Conservation (phyloP, 768 basidiomycete species). For the Chalciporus chontae region DNA sequence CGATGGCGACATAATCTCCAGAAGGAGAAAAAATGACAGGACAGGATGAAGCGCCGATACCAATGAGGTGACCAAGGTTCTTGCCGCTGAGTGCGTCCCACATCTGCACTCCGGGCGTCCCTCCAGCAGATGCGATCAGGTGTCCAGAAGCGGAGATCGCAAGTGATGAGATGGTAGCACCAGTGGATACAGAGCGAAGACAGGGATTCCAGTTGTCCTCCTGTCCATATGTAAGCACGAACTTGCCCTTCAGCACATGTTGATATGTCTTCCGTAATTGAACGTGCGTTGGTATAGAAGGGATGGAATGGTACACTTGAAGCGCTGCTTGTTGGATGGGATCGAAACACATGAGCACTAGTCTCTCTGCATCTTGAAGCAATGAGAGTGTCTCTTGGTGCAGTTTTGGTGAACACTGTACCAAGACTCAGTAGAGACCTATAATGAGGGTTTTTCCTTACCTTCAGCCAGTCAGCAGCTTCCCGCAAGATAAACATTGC, state of each 20-base stretch:
- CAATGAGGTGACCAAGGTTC: constrained; percentile 11
- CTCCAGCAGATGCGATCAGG: constrained; percentile 16
- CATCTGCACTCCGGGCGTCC: constrained; percentile 36
- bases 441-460: not conserved
- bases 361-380: constrained; percentile 15
- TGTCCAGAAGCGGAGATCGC: constrained; percentile 16
- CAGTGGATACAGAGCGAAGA: constrained; percentile 12
- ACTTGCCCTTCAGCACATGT: constrained; percentile 9
- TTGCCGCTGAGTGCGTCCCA: constrained; percentile 17
- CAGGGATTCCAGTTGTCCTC: constrained; percentile 14
- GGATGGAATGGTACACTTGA: constrained; percentile 16
- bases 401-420: constrained; percentile 8
- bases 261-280: constrained; percentile 12
- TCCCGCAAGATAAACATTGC: constrained; percentile 12
- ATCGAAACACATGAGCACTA: constrained; percentile 19
- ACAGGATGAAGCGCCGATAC: constrained; percentile 7
- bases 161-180: constrained; percentile 10
- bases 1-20: constrained; percentile 13
- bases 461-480: constrained; percentile 12
- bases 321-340: constrained; percentile 16
- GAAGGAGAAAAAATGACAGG: constrained; percentile 15
- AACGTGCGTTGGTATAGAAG: constrained; percentile 4
- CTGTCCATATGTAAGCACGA: constrained; percentile 8
- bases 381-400: constrained; percentile 8
- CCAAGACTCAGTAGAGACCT: not conserved